phyloP scores from a whole-genome alignment of 129 eudicot species.

The Tanacetum coccineum region DNA sequence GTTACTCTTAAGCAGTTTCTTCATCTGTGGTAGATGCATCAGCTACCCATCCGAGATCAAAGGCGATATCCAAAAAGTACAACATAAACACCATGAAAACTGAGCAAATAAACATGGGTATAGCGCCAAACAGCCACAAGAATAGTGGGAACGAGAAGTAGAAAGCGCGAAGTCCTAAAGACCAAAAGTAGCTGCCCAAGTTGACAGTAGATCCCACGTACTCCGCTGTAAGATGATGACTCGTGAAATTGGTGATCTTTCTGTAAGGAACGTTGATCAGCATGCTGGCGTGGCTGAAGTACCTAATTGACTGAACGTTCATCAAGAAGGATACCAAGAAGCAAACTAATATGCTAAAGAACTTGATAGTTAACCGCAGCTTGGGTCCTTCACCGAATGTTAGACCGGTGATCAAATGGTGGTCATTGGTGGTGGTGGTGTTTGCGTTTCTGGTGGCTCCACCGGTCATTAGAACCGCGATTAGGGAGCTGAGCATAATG shows the following conservation, averaged over 20 bases:
- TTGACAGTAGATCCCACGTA: conserved; percentile 60
- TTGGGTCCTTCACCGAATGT: conserved; percentile 45
- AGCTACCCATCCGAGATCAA: conserved; percentile 36
- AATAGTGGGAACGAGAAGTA: conserved; percentile 78
- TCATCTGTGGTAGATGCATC: conserved; percentile 16
- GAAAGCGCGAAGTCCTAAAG: conserved; percentile 65
- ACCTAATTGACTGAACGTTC: conserved; percentile 75
- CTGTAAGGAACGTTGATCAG: conserved; percentile 69
- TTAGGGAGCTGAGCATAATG: conserved; percentile 79
- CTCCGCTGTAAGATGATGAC: conserved; percentile 38
- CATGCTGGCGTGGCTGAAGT: conserved; percentile 83
- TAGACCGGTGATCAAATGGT: conserved; percentile 16
- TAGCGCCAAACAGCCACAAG: conserved; percentile 78
- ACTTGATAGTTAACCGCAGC: conserved; percentile 48
- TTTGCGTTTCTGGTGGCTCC: conserved; percentile 22
- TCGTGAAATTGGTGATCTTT: conserved; percentile 25
- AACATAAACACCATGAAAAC: conserved; percentile 52
- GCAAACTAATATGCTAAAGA: conserved; percentile 72
- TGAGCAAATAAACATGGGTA: conserved; percentile 65
- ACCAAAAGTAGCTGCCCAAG: conserved; percentile 81
- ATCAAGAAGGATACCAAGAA: conserved; percentile 70
- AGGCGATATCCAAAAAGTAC: conserved; percentile 53
- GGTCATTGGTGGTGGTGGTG: conserved; percentile 13
- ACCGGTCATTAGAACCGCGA: conserved; percentile 71
- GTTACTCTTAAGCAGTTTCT: conserved; percentile 2